phyloP scores from a whole-genome alignment of 352 stramenopile genomes.

The Sclerospora graminicola region DNA sequence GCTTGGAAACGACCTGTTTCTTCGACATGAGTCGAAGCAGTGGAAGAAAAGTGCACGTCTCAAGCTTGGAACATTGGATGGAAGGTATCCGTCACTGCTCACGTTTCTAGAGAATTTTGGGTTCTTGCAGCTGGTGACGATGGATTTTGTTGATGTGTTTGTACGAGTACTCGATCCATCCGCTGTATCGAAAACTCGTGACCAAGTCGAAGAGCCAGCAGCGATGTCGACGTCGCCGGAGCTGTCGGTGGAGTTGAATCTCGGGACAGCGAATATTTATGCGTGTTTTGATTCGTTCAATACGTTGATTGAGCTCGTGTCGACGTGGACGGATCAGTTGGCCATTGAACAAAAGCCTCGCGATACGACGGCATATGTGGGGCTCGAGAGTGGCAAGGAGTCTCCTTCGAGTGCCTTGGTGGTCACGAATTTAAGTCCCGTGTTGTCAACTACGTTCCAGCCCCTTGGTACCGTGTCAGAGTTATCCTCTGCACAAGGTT shows the following conservation, averaged over 20 bases:
- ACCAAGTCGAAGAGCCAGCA: constrained; percentile 24
- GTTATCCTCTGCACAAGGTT: constrained; percentile 1
- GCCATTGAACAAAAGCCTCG: constrained; percentile 47
- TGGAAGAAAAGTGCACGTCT: constrained; percentile 32
- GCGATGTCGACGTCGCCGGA: constrained; percentile 42
- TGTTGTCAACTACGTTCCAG: constrained; percentile 13
- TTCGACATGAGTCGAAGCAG: constrained; percentile 7
- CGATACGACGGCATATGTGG: constrained; percentile 73
- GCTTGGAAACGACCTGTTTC: constrained; percentile 58
- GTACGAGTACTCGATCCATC: constrained; percentile 49
- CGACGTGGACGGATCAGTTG: constrained; percentile 61
- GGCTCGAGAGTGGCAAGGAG: constrained; percentile 37
- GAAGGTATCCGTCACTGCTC: constrained; percentile 56
- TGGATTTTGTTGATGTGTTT: constrained; percentile 82
- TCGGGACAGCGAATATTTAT: constrained; percentile 83
- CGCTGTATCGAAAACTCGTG: constrained; percentile 12
- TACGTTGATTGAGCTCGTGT: constrained; percentile 65
- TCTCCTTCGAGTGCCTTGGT: constrained; percentile 58
- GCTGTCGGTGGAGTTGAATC: constrained; percentile 68
- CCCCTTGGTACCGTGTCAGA: constrained; percentile 15
- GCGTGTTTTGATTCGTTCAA: constrained; percentile 87
- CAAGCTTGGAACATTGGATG: constrained; percentile 28
- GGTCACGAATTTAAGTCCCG: constrained; percentile 55
- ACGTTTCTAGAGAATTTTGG: constrained; percentile 74
- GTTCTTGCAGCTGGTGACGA: constrained; percentile 76